phyloP scores from a whole-genome alignment of 1,284 basidiomycete genomes.

The Psilocybe mexicana region DNA sequence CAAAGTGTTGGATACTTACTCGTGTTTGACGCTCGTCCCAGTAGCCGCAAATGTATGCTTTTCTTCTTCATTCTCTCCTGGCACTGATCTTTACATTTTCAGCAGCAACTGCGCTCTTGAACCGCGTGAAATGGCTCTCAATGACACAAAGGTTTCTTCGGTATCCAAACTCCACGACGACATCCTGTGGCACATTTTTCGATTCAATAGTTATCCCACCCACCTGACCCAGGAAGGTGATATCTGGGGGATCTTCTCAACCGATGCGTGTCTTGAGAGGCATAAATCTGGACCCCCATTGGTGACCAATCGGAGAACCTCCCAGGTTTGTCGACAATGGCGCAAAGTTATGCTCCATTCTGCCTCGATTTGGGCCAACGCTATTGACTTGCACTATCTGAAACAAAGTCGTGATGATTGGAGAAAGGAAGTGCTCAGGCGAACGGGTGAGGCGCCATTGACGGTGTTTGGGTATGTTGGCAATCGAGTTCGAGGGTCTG shows the following conservation, averaged over 20 bases:
- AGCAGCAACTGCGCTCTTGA: no score
- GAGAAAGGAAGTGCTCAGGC: background rate
- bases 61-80: no score
- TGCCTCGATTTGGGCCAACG: background rate
- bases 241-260: background rate
- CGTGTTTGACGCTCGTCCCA: no score
- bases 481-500: background rate
- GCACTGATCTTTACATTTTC: no score
- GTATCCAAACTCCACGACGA: background rate
- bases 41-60: no score
- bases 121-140: no score
- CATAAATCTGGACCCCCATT: background rate
- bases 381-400: background rate
- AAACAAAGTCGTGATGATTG: background rate
- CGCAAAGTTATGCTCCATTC: background rate
- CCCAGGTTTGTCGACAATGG: background rate
- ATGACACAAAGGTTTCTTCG: no score
- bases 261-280: background rate
- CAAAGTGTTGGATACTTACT: no score
- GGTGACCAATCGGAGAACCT: background rate
- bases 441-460: background rate
- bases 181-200: background rate
- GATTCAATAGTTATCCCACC: background rate
- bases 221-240: background rate
- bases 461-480: background rate